Evolutionary conservation across 2,329 filamentous ascomycete species (phyloP), one percentile per base, ranked within the genome.

Genomic region (Pyrenochaeta sp.): DNA sequence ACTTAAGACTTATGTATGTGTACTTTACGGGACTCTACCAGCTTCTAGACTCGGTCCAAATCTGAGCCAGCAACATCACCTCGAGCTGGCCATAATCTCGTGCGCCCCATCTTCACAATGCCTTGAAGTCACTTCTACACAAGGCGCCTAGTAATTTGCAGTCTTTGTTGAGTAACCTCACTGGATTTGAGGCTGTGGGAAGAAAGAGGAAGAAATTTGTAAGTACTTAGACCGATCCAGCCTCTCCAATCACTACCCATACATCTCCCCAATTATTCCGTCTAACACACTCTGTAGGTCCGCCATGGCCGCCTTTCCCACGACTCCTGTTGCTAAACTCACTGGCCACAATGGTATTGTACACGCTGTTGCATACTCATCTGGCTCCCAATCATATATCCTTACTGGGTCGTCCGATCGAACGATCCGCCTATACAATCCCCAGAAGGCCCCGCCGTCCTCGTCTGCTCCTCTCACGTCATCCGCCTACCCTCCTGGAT

Each of bases 391-490:
- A 23, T 76, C 82, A 67, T 83, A 83, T 64, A 71, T 97, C 72
- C 85, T 98, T 54, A 92, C 92, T 31, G 93, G 94, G 68, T 92
- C 89, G 30, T 85, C 91, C 45, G 94, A 97, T 81, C 90, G 92
- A 58, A 84, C 86, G 14, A 87, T 97, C 73, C 88, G 93, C 51
- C 88, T 97, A 35, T 96, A 92, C 81, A 97, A 97, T 76, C 89
- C 90, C 1, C 80, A 81, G 45, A 83, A 85, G 47, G 81, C 78
- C 55, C 71, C 72, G 10, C 53, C 63, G 9, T 64, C 63, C 37
- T 73, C 75, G 63, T 69, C 75, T 69, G 71, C 72, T 50, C 54
- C 73, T 36, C 50, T 66, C 56, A 29, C 58, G 27, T 62, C 66
- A 62, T 53, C 60, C n/a, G 46, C 59, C 15, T 61, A 58, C 40